Conservation (phyloP, 768 basidiomycete genomes). For the Leccinum aurantiacum region DNA sequence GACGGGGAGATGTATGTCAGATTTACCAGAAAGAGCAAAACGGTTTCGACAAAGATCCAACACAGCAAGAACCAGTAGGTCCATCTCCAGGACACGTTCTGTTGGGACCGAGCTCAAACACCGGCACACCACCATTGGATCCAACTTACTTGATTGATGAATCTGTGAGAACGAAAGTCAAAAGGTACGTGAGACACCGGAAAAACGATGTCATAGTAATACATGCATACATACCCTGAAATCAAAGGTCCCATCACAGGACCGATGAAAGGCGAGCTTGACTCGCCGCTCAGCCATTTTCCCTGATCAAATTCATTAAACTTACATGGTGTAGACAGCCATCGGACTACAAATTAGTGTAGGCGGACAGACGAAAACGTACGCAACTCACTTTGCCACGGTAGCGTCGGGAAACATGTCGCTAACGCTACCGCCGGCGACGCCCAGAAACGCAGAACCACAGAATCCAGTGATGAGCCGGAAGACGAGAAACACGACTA, state of each 20-base stretch:
- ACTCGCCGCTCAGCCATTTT: not conserved
- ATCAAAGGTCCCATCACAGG: constrained; percentile 57
- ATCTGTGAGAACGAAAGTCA: constrained; percentile 36
- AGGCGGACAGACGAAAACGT: not conserved
- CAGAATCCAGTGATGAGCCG: constrained; percentile 56
- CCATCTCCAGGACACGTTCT: constrained; percentile 72
- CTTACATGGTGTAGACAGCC: constrained; percentile 49
- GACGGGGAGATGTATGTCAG: no score
- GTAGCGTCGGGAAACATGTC: constrained; percentile 56
- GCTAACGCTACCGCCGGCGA: constrained; percentile 59
- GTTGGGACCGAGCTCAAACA: not conserved
- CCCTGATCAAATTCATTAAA: not conserved
- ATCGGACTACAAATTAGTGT: constrained; percentile 44
- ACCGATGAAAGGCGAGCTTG: constrained; percentile 52
- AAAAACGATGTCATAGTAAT: not conserved
- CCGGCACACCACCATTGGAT: not conserved
- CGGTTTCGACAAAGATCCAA: constrained; percentile 60
- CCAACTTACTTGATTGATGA: constrained; percentile 61
- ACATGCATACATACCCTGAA: constrained; percentile 45
- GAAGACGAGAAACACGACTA: constrained; percentile 63
- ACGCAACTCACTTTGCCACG: constrained; percentile 54
- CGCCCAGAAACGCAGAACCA: constrained; percentile 58
- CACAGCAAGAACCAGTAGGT: constrained; percentile 70
- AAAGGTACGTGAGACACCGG: not conserved
- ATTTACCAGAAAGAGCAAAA: constrained; percentile 53